Conservation (phyloP, 192 early-diverging fungal species). For the Backusella westeae region DNA sequence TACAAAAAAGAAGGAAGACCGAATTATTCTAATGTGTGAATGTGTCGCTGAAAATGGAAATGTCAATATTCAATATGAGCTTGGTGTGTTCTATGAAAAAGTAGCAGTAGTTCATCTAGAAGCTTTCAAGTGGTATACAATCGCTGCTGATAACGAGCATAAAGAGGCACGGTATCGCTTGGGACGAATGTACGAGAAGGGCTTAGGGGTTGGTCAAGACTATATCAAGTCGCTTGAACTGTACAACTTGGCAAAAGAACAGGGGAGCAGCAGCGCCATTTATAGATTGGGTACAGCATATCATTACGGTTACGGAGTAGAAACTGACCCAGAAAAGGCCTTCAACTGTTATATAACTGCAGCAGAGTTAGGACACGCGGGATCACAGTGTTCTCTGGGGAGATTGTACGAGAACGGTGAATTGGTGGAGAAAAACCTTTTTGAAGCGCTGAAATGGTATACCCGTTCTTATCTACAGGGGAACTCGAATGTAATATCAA, state of each 20-base stretch:
- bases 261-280: neutral
- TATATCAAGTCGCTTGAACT: neutral
- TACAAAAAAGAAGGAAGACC: neutral
- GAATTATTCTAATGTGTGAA: neutral
- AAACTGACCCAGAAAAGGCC: neutral
- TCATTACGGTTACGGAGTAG: neutral
- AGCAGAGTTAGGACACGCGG: neutral
- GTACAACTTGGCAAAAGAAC: neutral
- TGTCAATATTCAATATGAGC: neutral
- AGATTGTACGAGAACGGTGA: neutral
- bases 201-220: neutral
- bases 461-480: neutral
- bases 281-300: neutral
- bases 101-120: neutral
- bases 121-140: neutral
- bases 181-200: neutral
- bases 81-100: neutral
- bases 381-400: neutral
- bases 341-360: neutral
- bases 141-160: neutral
- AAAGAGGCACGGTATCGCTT: neutral
- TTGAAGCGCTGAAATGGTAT: neutral
- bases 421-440: neutral
- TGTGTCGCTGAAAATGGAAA: neutral
- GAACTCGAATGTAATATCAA: neutral